Base-by-base conservation (phyloP, 139 green algal genomes). In the Picochlorum sp. region DNA sequence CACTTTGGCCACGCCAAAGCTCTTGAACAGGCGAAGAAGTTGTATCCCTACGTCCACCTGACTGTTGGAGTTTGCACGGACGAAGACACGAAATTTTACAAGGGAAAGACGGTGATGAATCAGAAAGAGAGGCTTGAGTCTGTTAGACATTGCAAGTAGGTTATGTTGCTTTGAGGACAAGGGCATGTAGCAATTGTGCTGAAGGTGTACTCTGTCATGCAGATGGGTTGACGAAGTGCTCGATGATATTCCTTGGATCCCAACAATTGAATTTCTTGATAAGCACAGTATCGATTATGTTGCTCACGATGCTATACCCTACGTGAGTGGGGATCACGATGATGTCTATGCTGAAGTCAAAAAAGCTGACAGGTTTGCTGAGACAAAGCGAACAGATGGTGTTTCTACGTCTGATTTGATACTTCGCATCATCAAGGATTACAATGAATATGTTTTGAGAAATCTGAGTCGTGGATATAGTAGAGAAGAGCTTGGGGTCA, bases 401-500 rank as follows among this genome's bases (percentile, higher is more conserved):
- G 77, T 96, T 8, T 92, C 81, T 30, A 96, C 89, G 9, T 86
- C 78, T 13, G 89, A 96, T 78, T 71, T 96, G 67, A 96, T 96
- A 65, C 75, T 96, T 65, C 86, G 89, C 56, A 89, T 96, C 57
- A 76, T 96, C 60, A 77, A 77, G 49, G 72, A 95, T 71, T 96
- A 96, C 77, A 95, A 96, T 63, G 81, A 92, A 30, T 96, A 94
- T 60, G 87, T 96, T 57, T 72, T 96, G 75, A 81, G 89, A 62
- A 96, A 96, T 73, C 77, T 96, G 31, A 71, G 62, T 16, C 73
- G 88, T 13, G 89, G 89, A 8, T 96, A 96, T 78, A 79, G 70
- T 3, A 70, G 86, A 37, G 83, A 91, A 63, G 86, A 93, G 24
- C 68, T 93, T 45, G 75, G 79, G 18, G 57, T 90, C 21, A 80